Evolutionary conservation across 495 filamentous ascomycete genomes (phyloP).

Genomic region (Bathelium albidoporum): DNA sequence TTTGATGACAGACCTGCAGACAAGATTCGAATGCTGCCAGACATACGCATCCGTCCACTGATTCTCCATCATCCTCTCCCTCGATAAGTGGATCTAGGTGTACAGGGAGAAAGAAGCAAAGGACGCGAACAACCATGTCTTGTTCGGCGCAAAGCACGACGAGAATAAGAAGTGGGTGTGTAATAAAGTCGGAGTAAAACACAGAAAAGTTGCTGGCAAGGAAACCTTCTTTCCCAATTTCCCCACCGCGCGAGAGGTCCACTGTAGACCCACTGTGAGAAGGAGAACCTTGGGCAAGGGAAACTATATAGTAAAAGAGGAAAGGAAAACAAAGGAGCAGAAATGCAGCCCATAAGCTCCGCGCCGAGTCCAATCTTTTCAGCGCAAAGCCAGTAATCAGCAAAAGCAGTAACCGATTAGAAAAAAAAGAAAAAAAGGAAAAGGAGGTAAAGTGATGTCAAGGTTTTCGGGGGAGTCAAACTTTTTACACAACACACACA

Average conservation of each 20-base stretch:
- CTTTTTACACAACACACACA: background rate
- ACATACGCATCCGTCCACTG: background rate
- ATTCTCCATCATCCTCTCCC: too few species aligned
- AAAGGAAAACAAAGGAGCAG: background rate
- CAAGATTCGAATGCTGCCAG: conserved; percentile 1
- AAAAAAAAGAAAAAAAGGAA: background rate
- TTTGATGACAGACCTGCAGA: background rate
- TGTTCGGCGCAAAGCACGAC: background rate
- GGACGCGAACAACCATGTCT: background rate
- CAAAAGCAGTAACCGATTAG: background rate
- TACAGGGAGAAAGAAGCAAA: background rate
- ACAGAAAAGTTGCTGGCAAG: background rate
- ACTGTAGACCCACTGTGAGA: background rate
- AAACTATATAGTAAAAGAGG: background rate
- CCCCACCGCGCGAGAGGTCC: background rate
- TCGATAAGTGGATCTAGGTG: background rate
- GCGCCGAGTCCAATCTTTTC: background rate
- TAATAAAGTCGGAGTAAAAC: background rate
- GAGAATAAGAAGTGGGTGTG: background rate
- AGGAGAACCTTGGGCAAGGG: background rate
- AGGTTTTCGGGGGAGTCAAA: background rate
- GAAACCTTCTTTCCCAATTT: background rate
- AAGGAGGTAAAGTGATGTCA: background rate
- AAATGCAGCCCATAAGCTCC: background rate
- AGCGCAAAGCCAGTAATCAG: background rate